Conservation (phyloP, 2,329 filamentous ascomycete genomes). For the Scytalidium sp. region DNA sequence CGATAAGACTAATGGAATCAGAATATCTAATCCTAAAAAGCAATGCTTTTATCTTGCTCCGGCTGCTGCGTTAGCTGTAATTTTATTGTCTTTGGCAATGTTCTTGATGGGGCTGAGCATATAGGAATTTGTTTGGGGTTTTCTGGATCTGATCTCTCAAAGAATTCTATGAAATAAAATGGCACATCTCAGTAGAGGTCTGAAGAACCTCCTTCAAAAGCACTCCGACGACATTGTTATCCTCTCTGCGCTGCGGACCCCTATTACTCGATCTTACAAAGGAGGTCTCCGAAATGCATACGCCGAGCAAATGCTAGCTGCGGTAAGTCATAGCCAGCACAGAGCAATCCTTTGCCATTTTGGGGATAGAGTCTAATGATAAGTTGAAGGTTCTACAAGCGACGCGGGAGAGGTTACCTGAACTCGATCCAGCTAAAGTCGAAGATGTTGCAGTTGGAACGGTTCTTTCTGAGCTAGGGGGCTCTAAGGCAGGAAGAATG, state of each 20-base stretch:
- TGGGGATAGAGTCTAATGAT: not conserved
- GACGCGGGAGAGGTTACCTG: constrained; percentile 13
- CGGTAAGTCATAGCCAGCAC: constrained; percentile 51
- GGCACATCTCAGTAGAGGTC: too few species aligned
- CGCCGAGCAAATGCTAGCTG: constrained; percentile 82
- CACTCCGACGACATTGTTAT: constrained; percentile 97
- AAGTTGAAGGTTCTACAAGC: constrained; percentile 11
- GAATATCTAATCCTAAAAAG: too few species aligned
- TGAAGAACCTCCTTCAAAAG: too few species aligned
- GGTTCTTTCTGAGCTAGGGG: constrained; percentile 58
- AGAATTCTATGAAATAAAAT: too few species aligned
- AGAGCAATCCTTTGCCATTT: not conserved
- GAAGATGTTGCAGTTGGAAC: constrained; percentile 90
- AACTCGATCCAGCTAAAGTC: constrained; percentile 74
- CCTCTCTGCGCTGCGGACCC: constrained; percentile 85
- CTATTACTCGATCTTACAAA: constrained; percentile 83
- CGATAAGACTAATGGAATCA: too few species aligned
- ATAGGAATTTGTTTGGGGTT: too few species aligned
- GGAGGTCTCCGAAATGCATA: constrained; percentile 93
- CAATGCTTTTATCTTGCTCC: too few species aligned
- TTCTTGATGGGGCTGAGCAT: too few species aligned
- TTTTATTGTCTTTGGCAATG: too few species aligned
- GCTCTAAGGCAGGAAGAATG: constrained; percentile 54
- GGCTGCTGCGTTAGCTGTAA: too few species aligned
- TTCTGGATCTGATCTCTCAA: too few species aligned